phyloP scores from a whole-genome alignment of 169 alveolate genomes.

The Babesia ovis region DNA sequence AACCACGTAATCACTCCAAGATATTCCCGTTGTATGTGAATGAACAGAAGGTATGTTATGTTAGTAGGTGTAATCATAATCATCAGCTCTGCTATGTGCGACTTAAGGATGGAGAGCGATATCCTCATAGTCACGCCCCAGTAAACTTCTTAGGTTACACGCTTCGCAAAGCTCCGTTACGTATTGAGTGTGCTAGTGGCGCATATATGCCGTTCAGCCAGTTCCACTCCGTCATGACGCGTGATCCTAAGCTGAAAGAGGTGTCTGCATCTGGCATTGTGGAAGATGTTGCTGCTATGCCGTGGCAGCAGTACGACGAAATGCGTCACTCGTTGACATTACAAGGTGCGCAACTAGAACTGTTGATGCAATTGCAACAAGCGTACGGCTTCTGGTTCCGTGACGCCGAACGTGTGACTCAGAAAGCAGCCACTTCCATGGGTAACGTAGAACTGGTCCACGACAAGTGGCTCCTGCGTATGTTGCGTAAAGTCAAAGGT shows the following conservation, averaged over 20 bases:
- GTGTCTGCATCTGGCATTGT: conserved; percentile 24
- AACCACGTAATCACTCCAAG: conserved; percentile 4
- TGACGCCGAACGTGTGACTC: conserved; percentile 33
- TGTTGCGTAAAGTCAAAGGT: conserved; percentile 45
- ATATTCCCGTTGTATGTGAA: conserved; percentile 57
- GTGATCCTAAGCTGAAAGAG: conserved; percentile 60
- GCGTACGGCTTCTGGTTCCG: conserved; percentile 52
- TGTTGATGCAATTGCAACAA: conserved; percentile 41
- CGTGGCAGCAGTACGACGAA: conserved; percentile 67
- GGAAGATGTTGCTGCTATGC: conserved; percentile 40
- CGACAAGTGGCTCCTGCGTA: conserved; percentile 63
- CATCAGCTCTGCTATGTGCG: conserved; percentile 53
- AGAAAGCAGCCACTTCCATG: conserved; percentile 30
- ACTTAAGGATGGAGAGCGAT: conserved; percentile 28
- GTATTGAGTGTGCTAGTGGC: conserved; percentile 39
- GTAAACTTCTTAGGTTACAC: conserved; percentile 65
- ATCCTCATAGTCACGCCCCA: conserved; percentile 42
- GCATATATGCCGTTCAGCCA: conserved; percentile 38
- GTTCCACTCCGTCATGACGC: conserved; percentile 32
- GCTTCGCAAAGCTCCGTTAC: conserved; percentile 26
- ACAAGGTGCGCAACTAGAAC: conserved; percentile 41
- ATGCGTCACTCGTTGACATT: conserved; percentile 56
- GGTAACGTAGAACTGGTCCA: conserved; percentile 36
- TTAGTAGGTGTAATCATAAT: neutral
- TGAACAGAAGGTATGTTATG: conserved; percentile 29